Evolutionary conservation across 495 filamentous ascomycete genomes (phyloP), one percentile per base, ranked within the genome.

Genomic region (Mycothermus thermophilus): DNA sequence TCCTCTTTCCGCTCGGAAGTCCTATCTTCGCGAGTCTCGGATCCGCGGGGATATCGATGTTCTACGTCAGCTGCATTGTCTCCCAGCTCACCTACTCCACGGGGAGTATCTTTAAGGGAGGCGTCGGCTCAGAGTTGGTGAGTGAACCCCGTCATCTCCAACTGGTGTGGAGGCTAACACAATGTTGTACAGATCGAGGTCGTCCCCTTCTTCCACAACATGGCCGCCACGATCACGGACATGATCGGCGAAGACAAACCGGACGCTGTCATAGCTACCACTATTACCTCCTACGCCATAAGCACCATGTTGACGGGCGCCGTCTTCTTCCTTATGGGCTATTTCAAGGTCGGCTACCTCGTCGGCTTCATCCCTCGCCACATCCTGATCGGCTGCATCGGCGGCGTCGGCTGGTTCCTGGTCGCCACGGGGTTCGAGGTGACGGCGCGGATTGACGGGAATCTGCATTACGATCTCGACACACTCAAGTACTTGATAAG

Each of bases 381-480:
- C 41, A 96, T 97, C 42, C 57, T 96, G n/a, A 83, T 93, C 29
- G 90, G 90, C 16, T 95, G 92, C 50, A 96, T 97, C 40, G 90
- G 92, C 26, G 90, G 90, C 35, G 92, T 97, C 14, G 90, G 90
- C n/a, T 92, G 83, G 67, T 97, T 97, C 56, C 70, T 97, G 16
- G 60, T 95, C 30, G 74, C 78, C 26, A 97, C 90, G 1, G 90
- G 82, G 16, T 69, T 97, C 30, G 90, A 97, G 48, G 90, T 97
- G 14, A 88, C 84, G n/a, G 87, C 87, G 6, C 71, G 85, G 23
- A 65, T 97, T 16, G 72, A 85, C 13, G 85, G 86, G 5, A 82
- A 79, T 48, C 67, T 96, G 12, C 72, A 80, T 42, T 93, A 90
- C 46, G 70, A 81, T 44, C 44, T 80, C 6, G 63, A 67, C n/a